Evolutionary conservation across 768 basidiomycete species (phyloP), one percentile per base, ranked within the genome.

Genomic region (Sporobolomyces phaffii): DNA sequence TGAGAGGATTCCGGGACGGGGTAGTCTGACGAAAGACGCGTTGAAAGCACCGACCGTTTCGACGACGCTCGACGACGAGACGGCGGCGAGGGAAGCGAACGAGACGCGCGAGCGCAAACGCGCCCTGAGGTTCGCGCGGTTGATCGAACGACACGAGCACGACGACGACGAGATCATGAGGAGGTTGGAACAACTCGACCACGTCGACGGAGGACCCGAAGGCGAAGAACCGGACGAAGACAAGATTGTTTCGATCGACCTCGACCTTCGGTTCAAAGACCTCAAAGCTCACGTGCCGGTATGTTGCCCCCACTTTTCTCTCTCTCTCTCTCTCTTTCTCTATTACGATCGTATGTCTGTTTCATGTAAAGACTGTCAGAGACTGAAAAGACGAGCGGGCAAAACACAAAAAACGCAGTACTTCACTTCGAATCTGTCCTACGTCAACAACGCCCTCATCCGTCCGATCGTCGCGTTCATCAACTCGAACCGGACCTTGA

Each of bases 201-300:
- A 38, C 10, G 17, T 38, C 38, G 38, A 73, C 8, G 62, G 65
- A 8, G 65, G 69, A 2, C 62, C 36, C 26, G 68, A 69, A 15
- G 72, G 62, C 13, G 69, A 38, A 33, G 60, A 61, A 1, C 48
- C 48, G 18, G 54, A 57, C 20, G 61, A 67, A 63, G 62, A 69
- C 49, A 52, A 60, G 47, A 66, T 63, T 29, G 74, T 72, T 20
- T 62, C 70, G 57, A 74, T 99, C 60, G 94, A 98, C 75, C 89
- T 99, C 69, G 96, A 98, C 79, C 75, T 99, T 70, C 80, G 96
- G 65, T 97, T 99, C 78, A 83, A 92, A 53, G 96, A 99, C 78
- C 75, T 99, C 76, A 97, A 97, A 78, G 93, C 96, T 44, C 88
- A 85, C 28, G 90, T 99, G 17, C 96, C 96, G 2, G 83, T 75